Evolutionary conservation across 306 rosid genomes (phyloP).

Genomic region (Rosa chinensis): DNA sequence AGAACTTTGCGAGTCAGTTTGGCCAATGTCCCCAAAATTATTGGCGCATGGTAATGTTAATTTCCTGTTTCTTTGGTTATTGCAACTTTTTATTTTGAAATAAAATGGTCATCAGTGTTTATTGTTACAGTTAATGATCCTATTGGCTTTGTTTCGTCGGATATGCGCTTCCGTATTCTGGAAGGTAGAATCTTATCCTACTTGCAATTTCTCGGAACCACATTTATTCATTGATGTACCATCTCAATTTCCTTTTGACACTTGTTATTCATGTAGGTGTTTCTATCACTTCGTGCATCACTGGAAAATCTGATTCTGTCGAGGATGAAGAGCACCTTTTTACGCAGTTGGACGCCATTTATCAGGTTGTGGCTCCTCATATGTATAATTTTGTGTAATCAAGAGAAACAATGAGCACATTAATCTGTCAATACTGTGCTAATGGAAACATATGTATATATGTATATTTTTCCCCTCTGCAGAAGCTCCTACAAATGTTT

Average conservation of each 20-base stretch:
- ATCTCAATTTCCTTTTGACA: neutral
- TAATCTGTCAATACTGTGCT: neutral
- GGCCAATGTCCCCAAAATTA: constrained; percentile 53
- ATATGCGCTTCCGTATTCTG: constrained; percentile 57
- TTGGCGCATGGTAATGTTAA: constrained; percentile 43
- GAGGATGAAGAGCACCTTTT: constrained; percentile 42
- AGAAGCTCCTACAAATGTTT: constrained; percentile 53
- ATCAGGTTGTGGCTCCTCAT: constrained; percentile 43
- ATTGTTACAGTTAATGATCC: constrained; percentile 27
- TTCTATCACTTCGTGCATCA: constrained; percentile 56
- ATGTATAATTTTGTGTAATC: neutral
- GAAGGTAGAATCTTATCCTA: constrained; percentile 53
- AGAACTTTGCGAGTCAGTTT: constrained; percentile 51
- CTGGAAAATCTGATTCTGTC: constrained; percentile 38
- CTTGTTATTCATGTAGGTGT: constrained; percentile 41
- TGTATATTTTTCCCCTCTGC: constrained; percentile 20
- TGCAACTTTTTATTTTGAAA: neutral
- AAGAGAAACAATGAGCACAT: neutral
- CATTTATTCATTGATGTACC: neutral
- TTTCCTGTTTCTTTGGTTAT: constrained; percentile 19
- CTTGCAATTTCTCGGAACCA: neutral
- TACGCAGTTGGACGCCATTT: constrained; percentile 48
- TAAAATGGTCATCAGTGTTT: neutral
- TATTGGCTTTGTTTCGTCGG: constrained; percentile 40
- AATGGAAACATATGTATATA: neutral